Evolutionary conservation across 2,329 filamentous ascomycete genomes (phyloP).

Genomic region (Raffaelea ambrosiae): DNA sequence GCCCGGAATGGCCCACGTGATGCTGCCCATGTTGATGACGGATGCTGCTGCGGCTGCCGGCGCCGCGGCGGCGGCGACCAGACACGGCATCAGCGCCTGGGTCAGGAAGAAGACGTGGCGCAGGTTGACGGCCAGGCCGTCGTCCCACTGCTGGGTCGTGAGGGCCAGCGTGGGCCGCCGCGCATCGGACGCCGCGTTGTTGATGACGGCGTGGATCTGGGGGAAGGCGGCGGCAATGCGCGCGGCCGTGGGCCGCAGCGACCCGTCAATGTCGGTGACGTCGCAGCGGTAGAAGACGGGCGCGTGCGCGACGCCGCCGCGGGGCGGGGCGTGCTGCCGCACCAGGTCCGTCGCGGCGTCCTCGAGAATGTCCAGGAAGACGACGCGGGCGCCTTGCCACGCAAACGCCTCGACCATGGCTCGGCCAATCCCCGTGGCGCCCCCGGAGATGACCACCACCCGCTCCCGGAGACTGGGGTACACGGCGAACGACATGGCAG

Average conservation of each 20-base stretch:
- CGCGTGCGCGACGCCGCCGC: conserved; percentile 9
- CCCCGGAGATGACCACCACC: conserved; percentile 29
- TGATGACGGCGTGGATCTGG: conserved; percentile 21
- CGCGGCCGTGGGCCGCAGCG: conserved; percentile 23
- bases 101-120: conserved; percentile 35
- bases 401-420: conserved; percentile 28
- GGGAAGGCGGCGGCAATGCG: conserved; percentile 19
- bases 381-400: conserved; percentile 32
- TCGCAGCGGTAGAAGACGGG: conserved; percentile 34
- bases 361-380: conserved; percentile 32
- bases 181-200: conserved; percentile 23
- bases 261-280: conserved; percentile 25
- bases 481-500: no score
- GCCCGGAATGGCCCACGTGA: conserved; percentile 27
- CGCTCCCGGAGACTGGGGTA: conserved; percentile 32
- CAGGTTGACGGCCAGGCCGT: conserved; percentile 34
- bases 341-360: conserved; percentile 15
- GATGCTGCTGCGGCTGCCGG: no score
- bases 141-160: conserved; percentile 32
- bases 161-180: conserved; percentile 24
- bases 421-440: not conserved
- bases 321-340: no score
- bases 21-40: conserved; percentile 32
- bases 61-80: conserved; percentile 18
- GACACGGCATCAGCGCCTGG: conserved; percentile 26